Conservation (phyloP, 805 yeast genomes). For the Lipomyces japonicus region DNA sequence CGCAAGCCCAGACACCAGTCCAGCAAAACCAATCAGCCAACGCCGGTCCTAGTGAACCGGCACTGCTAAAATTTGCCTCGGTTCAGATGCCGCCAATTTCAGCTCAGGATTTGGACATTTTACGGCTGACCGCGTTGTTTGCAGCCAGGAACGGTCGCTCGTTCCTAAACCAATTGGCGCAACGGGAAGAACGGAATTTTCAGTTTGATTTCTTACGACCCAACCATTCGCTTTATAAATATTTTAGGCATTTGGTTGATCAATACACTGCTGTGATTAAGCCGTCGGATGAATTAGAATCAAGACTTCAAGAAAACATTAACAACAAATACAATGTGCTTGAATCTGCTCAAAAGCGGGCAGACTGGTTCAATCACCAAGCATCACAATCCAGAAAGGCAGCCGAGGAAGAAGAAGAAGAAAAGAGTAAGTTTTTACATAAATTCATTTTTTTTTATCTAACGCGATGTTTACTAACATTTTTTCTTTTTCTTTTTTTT, state of each 20-base stretch:
- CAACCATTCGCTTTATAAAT: slow-evolving; percentile 55
- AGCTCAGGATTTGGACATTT: slow-evolving; percentile 58
- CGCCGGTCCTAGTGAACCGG: slow-evolving; percentile 32
- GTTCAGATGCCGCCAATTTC: slow-evolving; percentile 46
- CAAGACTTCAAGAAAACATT: slow-evolving; percentile 34
- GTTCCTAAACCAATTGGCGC: slow-evolving; percentile 43
- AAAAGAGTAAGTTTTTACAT: slow-evolving; percentile 28
- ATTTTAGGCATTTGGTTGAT: slow-evolving; percentile 48
- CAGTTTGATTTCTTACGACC: slow-evolving; percentile 67
- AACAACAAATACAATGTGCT: slow-evolving; percentile 42
- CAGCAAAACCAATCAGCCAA: not conserved
- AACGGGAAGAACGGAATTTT: slow-evolving; percentile 36
- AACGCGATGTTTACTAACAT: too few relatives aligned
- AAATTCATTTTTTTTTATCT: not conserved
- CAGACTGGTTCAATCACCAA: slow-evolving; percentile 47
- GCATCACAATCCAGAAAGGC: slow-evolving; percentile 41
- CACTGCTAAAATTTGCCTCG: slow-evolving; percentile 35
- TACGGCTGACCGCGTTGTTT: slow-evolving; percentile 68
- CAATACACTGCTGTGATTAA: slow-evolving; percentile 52
- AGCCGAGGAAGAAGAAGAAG: slow-evolving; percentile 38
- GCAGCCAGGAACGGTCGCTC: slow-evolving; percentile 57
- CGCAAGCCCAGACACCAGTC: not conserved
- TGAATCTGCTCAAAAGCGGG: slow-evolving; percentile 51
- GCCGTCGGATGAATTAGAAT: slow-evolving; percentile 30
- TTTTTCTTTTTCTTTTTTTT: not conserved